phyloP scores from a whole-genome alignment of 1,284 basidiomycete species.

The Leccinum griseonigrum region DNA sequence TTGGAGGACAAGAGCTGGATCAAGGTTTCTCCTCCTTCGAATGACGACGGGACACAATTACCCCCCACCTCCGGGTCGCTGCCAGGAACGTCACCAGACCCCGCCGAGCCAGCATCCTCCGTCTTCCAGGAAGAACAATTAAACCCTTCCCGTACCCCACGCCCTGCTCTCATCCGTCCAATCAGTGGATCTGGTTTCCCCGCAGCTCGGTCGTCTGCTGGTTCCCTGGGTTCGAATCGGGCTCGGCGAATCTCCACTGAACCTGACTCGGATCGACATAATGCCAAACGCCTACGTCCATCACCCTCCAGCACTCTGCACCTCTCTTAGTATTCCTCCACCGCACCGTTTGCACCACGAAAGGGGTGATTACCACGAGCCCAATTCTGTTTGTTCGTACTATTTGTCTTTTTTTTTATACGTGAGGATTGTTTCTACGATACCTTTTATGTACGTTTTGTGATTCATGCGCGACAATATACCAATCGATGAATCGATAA shows the following conservation, averaged over 20 bases:
- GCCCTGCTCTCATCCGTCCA: background rate
- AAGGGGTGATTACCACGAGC: background rate
- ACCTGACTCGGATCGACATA: too few relatives aligned
- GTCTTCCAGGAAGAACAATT: background rate
- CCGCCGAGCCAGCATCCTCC: background rate
- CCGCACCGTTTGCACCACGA: background rate
- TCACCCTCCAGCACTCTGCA: too few relatives aligned
- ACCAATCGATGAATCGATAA: slow-evolving; percentile 7
- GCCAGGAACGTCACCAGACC: background rate
- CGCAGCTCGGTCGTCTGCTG: background rate
- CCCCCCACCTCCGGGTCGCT: background rate
- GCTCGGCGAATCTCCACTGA: too few relatives aligned
- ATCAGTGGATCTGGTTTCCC: background rate
- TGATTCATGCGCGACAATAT: slow-evolving; percentile 44
- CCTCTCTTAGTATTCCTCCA: too few relatives aligned
- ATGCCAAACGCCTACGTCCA: too few relatives aligned
- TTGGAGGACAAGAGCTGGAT: background rate
- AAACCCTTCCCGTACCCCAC: background rate
- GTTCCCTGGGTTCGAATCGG: too few relatives aligned
- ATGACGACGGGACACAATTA: background rate
- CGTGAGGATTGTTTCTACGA: too few relatives aligned
- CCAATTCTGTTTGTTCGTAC: too few relatives aligned
- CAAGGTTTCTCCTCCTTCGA: background rate
- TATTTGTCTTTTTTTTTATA: too few relatives aligned
- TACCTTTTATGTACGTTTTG: too few relatives aligned